Base-by-base conservation (phyloP, 2,329 filamentous ascomycete genomes). In the Pseudocercospora musae region DNA sequence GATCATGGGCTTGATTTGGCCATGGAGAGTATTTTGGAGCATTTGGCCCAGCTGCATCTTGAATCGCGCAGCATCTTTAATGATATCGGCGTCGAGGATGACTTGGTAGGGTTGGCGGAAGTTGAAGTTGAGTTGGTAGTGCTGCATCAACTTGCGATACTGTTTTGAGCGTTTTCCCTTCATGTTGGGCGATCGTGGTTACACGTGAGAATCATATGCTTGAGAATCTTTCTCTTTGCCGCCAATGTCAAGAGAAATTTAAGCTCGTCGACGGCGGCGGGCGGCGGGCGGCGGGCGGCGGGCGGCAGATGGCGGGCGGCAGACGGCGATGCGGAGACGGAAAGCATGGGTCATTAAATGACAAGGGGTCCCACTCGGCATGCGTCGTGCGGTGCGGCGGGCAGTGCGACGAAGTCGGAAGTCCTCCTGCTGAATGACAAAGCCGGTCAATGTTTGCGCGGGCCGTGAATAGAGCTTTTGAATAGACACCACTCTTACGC, bases 141-240 rank as follows among this genome's bases (percentile, higher is more conserved):
- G 89, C 78, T 92, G 89, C 88, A 99, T 96, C 73, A 97, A 87
- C 87, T 97, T 97, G 74, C 88, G 86, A 76, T 92, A 92, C 71
- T 89, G 87, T 78, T 90, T 89, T 46, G 81, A 83, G 63, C 86
- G 82, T 78, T 90, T 91, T 58, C 87, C 87, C 72, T 86, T 82
- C 85, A 89, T 90, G 54, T 71, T 84, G 76, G 69, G 75, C 72
- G 72, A 61, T 6, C 4, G 11, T 53, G 10, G n/a, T n/a, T 31
- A 7, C 13, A 21, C 2, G 10, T 31, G 10, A 31, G 10, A 9
- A 11, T 10, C 11, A 0, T 10, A 33, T 33, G 13, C 4, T 33
- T 15, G 31, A 33, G 31, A 40, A 40, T 40, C 15, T 2, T n/a
- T 40, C 37, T 40, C 15, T 40, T 40, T 40, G 15, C 37, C 1